Evolutionary conservation across 2,329 filamentous ascomycete genomes (phyloP).

Genomic region (Aspergillus melleus): DNA sequence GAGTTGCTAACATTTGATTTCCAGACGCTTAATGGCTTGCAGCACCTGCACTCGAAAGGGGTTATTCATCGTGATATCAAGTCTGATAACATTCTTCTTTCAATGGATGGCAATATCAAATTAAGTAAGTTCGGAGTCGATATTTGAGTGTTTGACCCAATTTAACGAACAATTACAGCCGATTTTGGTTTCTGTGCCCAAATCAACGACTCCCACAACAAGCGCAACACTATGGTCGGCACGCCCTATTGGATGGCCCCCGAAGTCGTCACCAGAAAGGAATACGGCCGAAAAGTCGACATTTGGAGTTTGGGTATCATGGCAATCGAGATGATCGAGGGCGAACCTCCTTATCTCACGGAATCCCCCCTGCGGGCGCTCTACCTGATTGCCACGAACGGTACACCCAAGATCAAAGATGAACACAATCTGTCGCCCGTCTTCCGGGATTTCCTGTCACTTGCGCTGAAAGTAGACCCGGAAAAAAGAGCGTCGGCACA

Average conservation of each 20-base stretch:
- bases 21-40: constrained; percentile 79
- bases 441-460: constrained; percentile 88
- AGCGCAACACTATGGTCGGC: constrained; percentile 98
- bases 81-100: constrained; percentile 94
- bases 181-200: constrained; percentile 99
- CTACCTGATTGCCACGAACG: constrained; percentile 95
- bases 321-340: constrained; percentile 99
- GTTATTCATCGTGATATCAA: constrained; percentile 99
- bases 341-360: constrained; percentile 93
- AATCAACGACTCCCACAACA: constrained; percentile 95
- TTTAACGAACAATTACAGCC: constrained; percentile 54
- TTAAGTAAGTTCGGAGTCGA: constrained; percentile 66
- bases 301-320: constrained; percentile 99
- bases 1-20: constrained; percentile 18
- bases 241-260: constrained; percentile 99
- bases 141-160: not conserved
- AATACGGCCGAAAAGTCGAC: constrained; percentile 97
- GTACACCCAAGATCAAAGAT: constrained; percentile 92
- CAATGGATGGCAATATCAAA: constrained; percentile 94
- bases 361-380: constrained; percentile 90
- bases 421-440: constrained; percentile 76
- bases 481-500: constrained; percentile 95
- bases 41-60: constrained; percentile 94
- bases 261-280: constrained; percentile 94
- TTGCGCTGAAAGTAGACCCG: constrained; percentile 93